Percentiles rank a stretch among this genome's conserved stretches.
Evolutionary conservation across 192 early-diverging fungal species (phyloP).

Genomic region (Backusella macrospora): DNA sequence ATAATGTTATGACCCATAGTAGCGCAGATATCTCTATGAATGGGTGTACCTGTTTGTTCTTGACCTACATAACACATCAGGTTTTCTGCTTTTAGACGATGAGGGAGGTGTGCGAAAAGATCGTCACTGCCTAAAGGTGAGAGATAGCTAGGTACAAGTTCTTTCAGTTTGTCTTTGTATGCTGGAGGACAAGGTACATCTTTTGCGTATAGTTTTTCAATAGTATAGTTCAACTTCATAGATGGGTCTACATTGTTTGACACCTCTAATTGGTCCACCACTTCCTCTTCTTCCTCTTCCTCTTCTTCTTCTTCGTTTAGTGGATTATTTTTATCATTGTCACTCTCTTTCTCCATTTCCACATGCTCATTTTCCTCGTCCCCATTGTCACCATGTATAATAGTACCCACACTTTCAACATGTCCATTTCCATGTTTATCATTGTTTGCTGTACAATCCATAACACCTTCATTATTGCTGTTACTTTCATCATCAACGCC

Average conservation of each 20-base stretch:
- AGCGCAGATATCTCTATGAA: constrained; percentile 35
- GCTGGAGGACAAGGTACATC: constrained; percentile 28
- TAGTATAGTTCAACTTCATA: background rate
- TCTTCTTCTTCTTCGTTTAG: too few relatives aligned
- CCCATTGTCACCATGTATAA: too few relatives aligned
- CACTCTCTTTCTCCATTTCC: too few relatives aligned
- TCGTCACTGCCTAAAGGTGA: constrained; percentile 28
- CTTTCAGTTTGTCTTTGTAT: constrained; percentile 9
- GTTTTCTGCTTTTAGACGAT: constrained; percentile 31
- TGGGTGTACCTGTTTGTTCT: constrained; percentile 25
- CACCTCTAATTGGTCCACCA: background rate
- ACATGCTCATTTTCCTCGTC: too few relatives aligned
- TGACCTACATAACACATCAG: constrained; percentile 41
- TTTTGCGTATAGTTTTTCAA: constrained; percentile 28
- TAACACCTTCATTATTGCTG: too few relatives aligned
- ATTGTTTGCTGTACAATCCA: too few relatives aligned
- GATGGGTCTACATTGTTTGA: background rate
- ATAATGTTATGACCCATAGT: constrained; percentile 45
- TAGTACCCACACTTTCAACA: too few relatives aligned
- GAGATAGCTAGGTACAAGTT: constrained; percentile 27
- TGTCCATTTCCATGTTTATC: too few relatives aligned
- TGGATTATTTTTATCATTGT: too few relatives aligned
- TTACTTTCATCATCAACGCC: too few relatives aligned
- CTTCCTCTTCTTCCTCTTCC: too few relatives aligned
- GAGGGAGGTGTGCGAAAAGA: constrained; percentile 23